phyloP scores from a whole-genome alignment of 495 filamentous ascomycete species.

The Penicillium maclennaniae region DNA sequence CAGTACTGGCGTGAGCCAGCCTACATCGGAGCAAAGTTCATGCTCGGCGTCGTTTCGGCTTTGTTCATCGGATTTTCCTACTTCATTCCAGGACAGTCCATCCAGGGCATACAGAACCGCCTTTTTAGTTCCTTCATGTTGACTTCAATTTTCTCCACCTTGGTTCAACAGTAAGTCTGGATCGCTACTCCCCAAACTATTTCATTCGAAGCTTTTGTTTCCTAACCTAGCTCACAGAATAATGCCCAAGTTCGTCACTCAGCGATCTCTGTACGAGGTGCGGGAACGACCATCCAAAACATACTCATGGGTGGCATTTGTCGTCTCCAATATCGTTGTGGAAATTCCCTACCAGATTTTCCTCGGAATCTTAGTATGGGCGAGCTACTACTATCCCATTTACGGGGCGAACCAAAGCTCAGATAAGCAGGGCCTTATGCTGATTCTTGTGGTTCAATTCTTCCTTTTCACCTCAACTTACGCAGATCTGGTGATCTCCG shows the following conservation, averaged over 20 bases:
- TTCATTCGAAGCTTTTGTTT: too few species aligned
- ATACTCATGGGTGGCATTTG: slow-evolving; percentile 43
- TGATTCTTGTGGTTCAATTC: background rate
- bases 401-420: background rate
- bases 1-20: slow-evolving; percentile 9
- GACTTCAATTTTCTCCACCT: slow-evolving; percentile 30
- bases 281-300: slow-evolving; percentile 37
- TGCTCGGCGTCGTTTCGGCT: slow-evolving; percentile 6
- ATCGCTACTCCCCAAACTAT: too few species aligned
- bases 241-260: slow-evolving; percentile 38
- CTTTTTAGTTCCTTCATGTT: slow-evolving; percentile 10
- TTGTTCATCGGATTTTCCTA: slow-evolving; percentile 21
- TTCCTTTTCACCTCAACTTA: slow-evolving; percentile 1
- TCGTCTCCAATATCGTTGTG: slow-evolving; percentile 4
- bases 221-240: too few species aligned
- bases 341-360: background rate
- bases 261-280: slow-evolving; percentile 35
- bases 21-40: slow-evolving; percentile 6
- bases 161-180: too few species aligned
- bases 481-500: slow-evolving; percentile 5
- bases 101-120: too few species aligned
- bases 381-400: background rate
- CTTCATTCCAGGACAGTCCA: background rate
- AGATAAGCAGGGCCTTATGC: background rate
- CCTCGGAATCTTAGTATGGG: too few species aligned